These are phyloP conservation scores for Mycoemilia scoparia DNA, from an alignment of 192 early-diverging fungal species.

Conservation along the genomic window DNA sequence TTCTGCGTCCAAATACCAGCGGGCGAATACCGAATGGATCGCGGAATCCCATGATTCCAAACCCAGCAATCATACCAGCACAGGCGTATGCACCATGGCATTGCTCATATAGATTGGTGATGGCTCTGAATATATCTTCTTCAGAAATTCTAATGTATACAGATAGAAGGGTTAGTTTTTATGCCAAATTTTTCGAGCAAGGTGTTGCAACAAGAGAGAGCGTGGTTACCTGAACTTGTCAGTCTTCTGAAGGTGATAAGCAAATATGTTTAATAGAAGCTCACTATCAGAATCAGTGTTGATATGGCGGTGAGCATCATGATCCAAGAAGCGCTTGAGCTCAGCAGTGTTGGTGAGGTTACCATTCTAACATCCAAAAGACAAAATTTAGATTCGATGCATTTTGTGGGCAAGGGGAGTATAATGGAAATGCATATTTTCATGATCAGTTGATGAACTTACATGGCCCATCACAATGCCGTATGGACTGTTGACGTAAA, in stretches of 20 bases:
- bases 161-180: conserved; percentile 2
- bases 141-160: conserved; percentile 98
- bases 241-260: conserved; percentile 89
- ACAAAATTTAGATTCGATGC: no score
- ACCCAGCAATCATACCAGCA: conserved; percentile 93
- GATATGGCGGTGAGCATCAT: conserved; percentile 95
- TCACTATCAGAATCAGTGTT: conserved; percentile 99
- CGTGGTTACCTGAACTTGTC: conserved; percentile 91
- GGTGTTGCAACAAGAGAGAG: neutral
- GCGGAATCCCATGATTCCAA: conserved; percentile 85
- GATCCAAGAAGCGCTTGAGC: conserved; percentile 74
- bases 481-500: conserved; percentile 99
- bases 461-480: conserved; percentile 93
- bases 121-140: conserved; percentile 93
- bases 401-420: no score
- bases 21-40: conserved; percentile 96
- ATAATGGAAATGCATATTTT: no score
- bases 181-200: neutral
- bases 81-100: conserved; percentile 88
- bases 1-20: conserved; percentile 75
- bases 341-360: conserved; percentile 91
- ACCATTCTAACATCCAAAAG: no score
- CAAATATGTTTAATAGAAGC: conserved; percentile 92
- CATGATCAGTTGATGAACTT: conserved; percentile 21
- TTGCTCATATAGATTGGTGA: conserved; percentile 63